phyloP scores from a whole-genome alignment of 2,329 filamentous ascomycete species.

The Penicillium glabrum region DNA sequence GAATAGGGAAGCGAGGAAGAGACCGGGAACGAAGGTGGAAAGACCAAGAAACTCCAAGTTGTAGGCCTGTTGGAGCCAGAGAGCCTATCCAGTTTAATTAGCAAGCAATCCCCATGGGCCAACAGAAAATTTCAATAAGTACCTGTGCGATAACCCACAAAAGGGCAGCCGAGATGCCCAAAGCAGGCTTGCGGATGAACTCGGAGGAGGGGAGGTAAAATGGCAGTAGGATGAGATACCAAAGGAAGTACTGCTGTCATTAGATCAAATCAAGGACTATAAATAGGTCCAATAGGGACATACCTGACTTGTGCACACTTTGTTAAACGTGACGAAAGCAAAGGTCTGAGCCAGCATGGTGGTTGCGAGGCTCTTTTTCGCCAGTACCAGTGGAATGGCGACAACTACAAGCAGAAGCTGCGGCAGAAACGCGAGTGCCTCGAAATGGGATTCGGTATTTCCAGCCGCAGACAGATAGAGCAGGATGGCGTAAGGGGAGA shows the following conservation, averaged over 20 bases:
- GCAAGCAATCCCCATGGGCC: too few species aligned
- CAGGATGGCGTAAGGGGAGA: slow-evolving; percentile 91
- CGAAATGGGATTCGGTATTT: slow-evolving; percentile 51
- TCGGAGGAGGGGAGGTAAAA: slow-evolving; percentile 83
- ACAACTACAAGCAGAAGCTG: slow-evolving; percentile 79
- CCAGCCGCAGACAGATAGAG: slow-evolving; percentile 80
- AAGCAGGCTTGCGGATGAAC: slow-evolving; percentile 58
- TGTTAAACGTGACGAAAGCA: slow-evolving; percentile 96
- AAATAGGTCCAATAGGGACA: slow-evolving; percentile 21
- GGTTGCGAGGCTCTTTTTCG: slow-evolving; percentile 76
- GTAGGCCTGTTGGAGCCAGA: slow-evolving; percentile 75
- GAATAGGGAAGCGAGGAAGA: slow-evolving; percentile 71
- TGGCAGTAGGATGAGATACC: slow-evolving; percentile 93
- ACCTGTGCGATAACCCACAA: slow-evolving; percentile 76
- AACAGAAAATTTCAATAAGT: slow-evolving; percentile 8
- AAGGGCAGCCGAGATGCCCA: slow-evolving; percentile 65
- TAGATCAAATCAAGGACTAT: not conserved
- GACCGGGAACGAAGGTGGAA: slow-evolving; percentile 80
- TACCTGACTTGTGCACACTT: slow-evolving; percentile 97
- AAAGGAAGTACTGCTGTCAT: slow-evolving; percentile 79
- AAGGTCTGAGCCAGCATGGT: slow-evolving; percentile 95
- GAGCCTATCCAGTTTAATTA: slow-evolving; percentile 40
- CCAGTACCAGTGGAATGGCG: slow-evolving; percentile 71
- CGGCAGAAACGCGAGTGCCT: slow-evolving; percentile 84
- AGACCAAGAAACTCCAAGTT: slow-evolving; percentile 75